Base-by-base conservation (phyloP, 139 green algal genomes). In the Volvox reticuliferus region DNA sequence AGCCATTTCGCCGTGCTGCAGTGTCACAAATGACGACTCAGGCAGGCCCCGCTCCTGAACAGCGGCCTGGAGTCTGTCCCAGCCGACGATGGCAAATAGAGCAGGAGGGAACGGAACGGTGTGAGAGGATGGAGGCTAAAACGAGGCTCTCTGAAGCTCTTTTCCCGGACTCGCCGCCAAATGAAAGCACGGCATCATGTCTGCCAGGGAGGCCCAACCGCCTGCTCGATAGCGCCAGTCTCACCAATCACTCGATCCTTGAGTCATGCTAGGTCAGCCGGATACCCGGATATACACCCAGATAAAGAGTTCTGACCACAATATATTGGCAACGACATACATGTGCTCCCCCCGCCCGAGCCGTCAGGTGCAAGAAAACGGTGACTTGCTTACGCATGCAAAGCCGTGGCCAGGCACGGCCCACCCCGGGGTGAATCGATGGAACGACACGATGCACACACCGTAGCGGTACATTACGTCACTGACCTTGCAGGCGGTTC, bases 1-100 rank as follows among this genome's bases (percentile, higher is more conserved):
- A 32, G 73, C 73, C 86, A 24, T 35, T 12, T 83, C 91, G 1
- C 96, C 96, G 91, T 97, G 96, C 35, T 92, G 93, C 82, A 97
- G 50, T 0, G 91, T 90, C 17, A 95, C 88, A 86, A 98, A 98
- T 1, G 81, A 91, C 12, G 91, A 69, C 17, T 61, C 1, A 0
- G 67, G 18, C 76, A 97, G 86, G 1, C 84, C 88, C n/a, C 24
- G 37, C 17, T 68, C 86, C n/a, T 1, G 5, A 5, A 90, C 30
- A 0, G 86, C 73, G 1, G n/a, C 73, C 50, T 36, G 68, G 32
- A 90, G 86, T 75, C 86, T 90, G 86, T 73, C 65, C 2, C 24
- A 73, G 44, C 44, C 65, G 16, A 73, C 2, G 21, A 73, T 2
- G 65, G 65, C 65, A 73, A 73, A 24, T 30, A 28, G 2, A 73